Conservation (phyloP, 495 filamentous ascomycete genomes). For the Penicillium pulvis region DNA sequence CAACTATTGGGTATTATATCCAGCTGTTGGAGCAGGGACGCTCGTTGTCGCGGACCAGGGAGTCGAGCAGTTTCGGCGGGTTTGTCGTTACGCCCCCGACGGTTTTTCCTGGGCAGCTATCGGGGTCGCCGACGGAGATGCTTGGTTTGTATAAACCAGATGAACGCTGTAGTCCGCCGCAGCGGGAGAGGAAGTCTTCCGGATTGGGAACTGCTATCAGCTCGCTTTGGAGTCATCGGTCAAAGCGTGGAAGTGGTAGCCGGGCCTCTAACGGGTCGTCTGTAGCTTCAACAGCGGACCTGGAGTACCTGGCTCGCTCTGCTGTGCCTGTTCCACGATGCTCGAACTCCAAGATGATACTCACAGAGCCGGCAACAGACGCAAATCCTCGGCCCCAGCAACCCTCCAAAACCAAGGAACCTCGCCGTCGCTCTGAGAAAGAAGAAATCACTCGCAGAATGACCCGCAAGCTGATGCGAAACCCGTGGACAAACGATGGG, state of each 20-base stretch:
- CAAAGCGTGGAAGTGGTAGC: background rate
- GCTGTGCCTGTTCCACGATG: background rate
- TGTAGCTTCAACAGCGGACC: no score
- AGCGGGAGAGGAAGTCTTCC: background rate
- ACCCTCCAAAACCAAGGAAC: background rate
- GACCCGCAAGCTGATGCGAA: background rate
- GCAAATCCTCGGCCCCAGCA: background rate
- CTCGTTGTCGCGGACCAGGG: background rate
- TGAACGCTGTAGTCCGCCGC: background rate
- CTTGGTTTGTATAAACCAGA: background rate
- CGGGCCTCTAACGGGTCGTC: background rate
- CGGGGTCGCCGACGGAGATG: background rate
- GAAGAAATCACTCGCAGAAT: background rate
- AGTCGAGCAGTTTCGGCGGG: no score
- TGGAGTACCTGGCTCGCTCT: background rate
- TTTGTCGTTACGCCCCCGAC: background rate
- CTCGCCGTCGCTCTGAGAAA: background rate
- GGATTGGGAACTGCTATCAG: background rate
- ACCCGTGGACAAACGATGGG: background rate
- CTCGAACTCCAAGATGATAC: background rate
- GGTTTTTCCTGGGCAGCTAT: background rate
- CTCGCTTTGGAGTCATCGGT: background rate
- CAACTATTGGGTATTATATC: constrained; percentile 11
- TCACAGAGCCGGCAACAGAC: background rate
- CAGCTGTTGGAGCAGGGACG: background rate